Base-by-base conservation (phyloP, 2,329 filamentous ascomycete species). In the Ophiostoma piceae region DNA sequence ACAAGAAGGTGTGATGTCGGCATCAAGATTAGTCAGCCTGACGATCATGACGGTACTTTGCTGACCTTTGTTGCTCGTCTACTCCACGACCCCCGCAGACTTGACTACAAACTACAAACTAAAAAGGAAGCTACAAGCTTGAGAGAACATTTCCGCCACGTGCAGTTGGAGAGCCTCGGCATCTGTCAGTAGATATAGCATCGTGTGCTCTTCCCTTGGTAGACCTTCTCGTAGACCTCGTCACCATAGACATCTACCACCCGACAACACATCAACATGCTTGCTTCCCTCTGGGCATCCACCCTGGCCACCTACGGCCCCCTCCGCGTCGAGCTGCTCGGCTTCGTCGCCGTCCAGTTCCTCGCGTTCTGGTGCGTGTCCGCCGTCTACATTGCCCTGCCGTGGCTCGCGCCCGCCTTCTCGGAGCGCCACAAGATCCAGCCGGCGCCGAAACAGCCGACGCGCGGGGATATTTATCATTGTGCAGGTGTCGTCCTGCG, bases 391-490 rank as follows among this genome's bases (percentile, higher is more conserved):
- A 76, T 82, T 32, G 75, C 74, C 0, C 78, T 86, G 16, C 82
- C 84, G 72, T 57, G 71, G 11, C 12, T 82, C 12, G 77, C 80
- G n/a, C 84, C 85, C 0, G 65, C 74, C 9, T 86, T 85, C 73
- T 82, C 84, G 0, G 77, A 77, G 8, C 78, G 78, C 4, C 84
- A 87, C 78, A 87, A 86, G 74, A 82, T 86, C 70, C 85, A 87
- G 72, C 83, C 83, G 0, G 79, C 81, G 0, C 80, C 81, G 1
- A 82, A 81, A 67, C 84, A 85, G 73, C 84, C 84, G 0, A 82
- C 79, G 1, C 57, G 74, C 0, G 72, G 74, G 2, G 82, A 86
- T n/a, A 78, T 85, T 32, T 5, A 77, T n/a, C 51, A 57, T n/a
- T 57, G 51, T 11, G 22, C 51, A 1, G 51, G 14, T 7, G 51